These are phyloP conservation scores for Boletellus ananiceps DNA, from an alignment of 768 basidiomycete genomes.

Conservation along the genomic window DNA sequence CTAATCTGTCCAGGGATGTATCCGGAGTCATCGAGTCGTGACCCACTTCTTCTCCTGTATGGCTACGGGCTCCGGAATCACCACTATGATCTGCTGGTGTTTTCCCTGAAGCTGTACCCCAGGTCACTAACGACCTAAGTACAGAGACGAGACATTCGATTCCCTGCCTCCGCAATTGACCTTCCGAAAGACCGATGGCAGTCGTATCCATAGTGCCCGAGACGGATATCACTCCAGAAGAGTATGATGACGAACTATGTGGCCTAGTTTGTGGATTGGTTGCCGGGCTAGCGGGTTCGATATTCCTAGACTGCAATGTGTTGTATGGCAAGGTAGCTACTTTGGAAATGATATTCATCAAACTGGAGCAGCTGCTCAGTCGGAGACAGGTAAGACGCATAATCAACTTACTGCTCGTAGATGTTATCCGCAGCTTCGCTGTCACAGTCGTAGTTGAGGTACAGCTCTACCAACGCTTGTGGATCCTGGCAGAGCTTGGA, in stretches of 20 bases:
- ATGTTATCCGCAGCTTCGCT: constrained; percentile 93
- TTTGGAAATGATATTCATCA: constrained; percentile 96
- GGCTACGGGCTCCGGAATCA: constrained; percentile 43
- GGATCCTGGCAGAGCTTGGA: constrained; percentile 90
- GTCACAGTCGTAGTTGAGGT: constrained; percentile 99
- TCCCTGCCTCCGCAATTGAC: constrained; percentile 82
- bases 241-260: constrained; percentile 42
- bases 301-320: constrained; percentile 42
- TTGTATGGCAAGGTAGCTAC: constrained; percentile 62
- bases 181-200: constrained; percentile 68
- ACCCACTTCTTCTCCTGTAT: constrained; percentile 48
- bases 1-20: constrained; percentile 50
- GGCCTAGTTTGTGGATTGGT: constrained; percentile 42
- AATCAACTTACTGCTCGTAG: constrained; percentile 75
- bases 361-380: constrained; percentile 35
- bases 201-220: constrained; percentile 67
- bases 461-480: constrained; percentile 95
- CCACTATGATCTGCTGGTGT: constrained; percentile 30
- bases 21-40: constrained; percentile 54
- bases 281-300: constrained; percentile 60
- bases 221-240: constrained; percentile 61
- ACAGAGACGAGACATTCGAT: constrained; percentile 92
- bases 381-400: neutral
- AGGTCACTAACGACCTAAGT: constrained; percentile 83
- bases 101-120: constrained; percentile 62